phyloP scores from a whole-genome alignment of 768 basidiomycete genomes.

The Mrakia blollopis region DNA sequence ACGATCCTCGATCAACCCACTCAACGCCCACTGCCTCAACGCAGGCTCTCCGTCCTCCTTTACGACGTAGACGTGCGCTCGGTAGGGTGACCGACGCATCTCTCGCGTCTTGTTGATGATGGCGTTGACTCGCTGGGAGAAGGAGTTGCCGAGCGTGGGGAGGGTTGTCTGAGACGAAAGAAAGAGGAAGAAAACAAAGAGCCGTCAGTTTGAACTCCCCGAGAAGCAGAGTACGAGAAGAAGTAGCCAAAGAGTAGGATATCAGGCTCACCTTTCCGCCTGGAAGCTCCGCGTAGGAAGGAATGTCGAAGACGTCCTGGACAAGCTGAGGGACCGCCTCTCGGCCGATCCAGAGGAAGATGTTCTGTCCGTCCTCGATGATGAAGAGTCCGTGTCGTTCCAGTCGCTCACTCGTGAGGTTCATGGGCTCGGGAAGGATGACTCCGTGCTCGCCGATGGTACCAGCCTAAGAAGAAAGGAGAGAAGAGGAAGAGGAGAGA shows the following conservation, averaged over 20 bases:
- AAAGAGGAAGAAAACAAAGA: background rate
- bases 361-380: constrained; percentile 95
- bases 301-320: constrained; percentile 87
- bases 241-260: background rate
- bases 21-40: constrained; percentile 89
- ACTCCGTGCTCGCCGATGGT: constrained; percentile 85
- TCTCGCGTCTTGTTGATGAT: constrained; percentile 92
- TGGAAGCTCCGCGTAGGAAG: constrained; percentile 77
- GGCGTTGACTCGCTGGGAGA: constrained; percentile 92
- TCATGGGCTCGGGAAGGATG: constrained; percentile 78
- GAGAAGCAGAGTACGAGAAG: no score
- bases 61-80: constrained; percentile 54
- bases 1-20: constrained; percentile 89
- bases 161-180: constrained; percentile 62
- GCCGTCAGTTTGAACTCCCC: background rate
- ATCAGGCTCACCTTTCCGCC: constrained; percentile 74
- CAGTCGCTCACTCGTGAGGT: constrained; percentile 88
- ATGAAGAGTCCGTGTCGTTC: constrained; percentile 93
- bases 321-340: constrained; percentile 95
- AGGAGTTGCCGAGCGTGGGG: constrained; percentile 83
- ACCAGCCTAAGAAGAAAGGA: constrained; percentile 59
- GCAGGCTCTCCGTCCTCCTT: constrained; percentile 98
- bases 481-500: background rate
- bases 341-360: constrained; percentile 97
- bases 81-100: constrained; percentile 84